Base-by-base conservation (phyloP, 1,139 yeast species). In the Debaryomyces coudertii region DNA sequence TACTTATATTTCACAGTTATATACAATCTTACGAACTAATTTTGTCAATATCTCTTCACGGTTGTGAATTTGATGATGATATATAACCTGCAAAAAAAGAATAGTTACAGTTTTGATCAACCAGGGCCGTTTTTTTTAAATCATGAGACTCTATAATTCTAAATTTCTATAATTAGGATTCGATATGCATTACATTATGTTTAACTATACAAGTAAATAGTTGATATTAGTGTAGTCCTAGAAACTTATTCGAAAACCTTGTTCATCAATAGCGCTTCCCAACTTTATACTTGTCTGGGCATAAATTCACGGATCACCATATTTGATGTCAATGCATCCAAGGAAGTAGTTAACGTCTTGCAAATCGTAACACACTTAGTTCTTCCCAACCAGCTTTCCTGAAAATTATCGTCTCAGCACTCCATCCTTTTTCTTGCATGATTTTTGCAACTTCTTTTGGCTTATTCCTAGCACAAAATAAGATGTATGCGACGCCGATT, bases 301-400 rank as follows among this genome's bases (percentile, higher is more conserved):
- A 25, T n/a, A 25, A 25, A 8, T 25, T 7, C 28, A 25, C 5
- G 28, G n/a, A 9, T n/a, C 16, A 29, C 12, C 5, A 29, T 7
- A 29, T 9, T 7, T 18, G 5, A 4, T 20, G 22, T 20, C 22
- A 4, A 20, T 20, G 5, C 5, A 5, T 15, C 14, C n/a, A 25
- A 4, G 20, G 12, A 7, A 9, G 12, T 12, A 5, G 9, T 20
- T 9, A 28, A 12, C 7, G 18, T 47, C 54, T 57, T 45, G 47
- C 46, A 47, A 85, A 84, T 50, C 78, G 73, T 60, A 84, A 76
- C 11, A 93, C 85, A 49, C 89, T 80, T 31, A 93, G 70, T n/a
- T 87, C 93, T 64, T 93, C 99, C 97, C 97, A 90, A 0, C 98
- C 98, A 0, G 97, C 97, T 57, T 87, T 88, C 46, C 97, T 73